Base-by-base conservation (phyloP, 2,329 filamentous ascomycete genomes). In the Xylariales sp. region DNA sequence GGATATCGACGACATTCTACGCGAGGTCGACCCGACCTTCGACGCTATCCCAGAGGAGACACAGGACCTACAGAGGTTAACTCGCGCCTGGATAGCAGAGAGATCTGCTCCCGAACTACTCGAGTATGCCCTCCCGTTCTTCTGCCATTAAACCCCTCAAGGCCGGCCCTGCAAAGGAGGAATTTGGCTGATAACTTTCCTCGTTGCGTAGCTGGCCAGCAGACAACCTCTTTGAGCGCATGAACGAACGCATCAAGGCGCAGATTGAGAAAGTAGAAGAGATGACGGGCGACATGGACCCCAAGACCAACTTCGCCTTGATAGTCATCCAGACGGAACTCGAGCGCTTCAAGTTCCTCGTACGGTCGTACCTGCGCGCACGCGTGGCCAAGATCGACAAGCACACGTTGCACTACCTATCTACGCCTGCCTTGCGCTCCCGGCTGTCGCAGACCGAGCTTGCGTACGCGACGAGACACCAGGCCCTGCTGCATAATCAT, bases 251-350 rank as follows among this genome's bases (percentile, higher is more conserved):
- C 45, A 79, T 88, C 49, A 79, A 81, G 52, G 65, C 67, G 34
- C 84, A 87, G 69, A 86, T 86, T 55, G 76, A 82, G 62, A 76
- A 73, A 51, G 79, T 88, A 48, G 84, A 87, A 66, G 78, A 83
- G 45, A 78, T 90, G 74, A 91, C 86, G 10, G 86, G 85, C 47
- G 82, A 86, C 57, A 85, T 90, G 80, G 89, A 95, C 56, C 86
- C 90, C 34, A 89, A 86, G 63, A 84, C 87, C 49, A 97, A 95
- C 61, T 95, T 98, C 62, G 81, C 82, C 46, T 82, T 97, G 57
- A 95, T 96, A 36, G 85, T 98, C 47, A 82, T 96, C 41, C 93
- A 98, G 70, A 97, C 94, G 5, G 93, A 98, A 67, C 78, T 98
- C 41, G 90, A 96, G 62, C 76, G 93, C 33, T 94, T 87, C 66